These are phyloP conservation scores for Marvania coccoides DNA, from an alignment of 139 green algal genomes.

Conservation along the genomic window DNA sequence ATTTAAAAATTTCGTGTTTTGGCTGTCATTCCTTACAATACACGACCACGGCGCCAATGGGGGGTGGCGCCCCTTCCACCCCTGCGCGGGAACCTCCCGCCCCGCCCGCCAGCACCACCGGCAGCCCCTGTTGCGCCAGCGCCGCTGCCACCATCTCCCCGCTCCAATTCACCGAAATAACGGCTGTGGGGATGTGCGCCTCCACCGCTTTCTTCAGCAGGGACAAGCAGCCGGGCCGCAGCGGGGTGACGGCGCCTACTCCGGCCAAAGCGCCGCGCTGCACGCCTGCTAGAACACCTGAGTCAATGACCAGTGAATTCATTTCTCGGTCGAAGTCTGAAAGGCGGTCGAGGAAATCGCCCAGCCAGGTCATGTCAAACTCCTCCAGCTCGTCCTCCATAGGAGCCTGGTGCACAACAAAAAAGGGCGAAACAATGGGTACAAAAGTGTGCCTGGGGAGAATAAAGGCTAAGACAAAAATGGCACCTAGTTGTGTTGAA, in stretches of 20 bases:
- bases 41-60: neutral
- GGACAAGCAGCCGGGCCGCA: constrained; percentile 39
- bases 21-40: too few relatives aligned
- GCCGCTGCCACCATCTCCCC: constrained; percentile 41
- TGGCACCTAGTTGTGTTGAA: too few relatives aligned
- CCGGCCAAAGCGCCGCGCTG: constrained; percentile 10
- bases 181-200: constrained; percentile 25
- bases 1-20: too few relatives aligned
- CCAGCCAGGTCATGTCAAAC: constrained; percentile 35
- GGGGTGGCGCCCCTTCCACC: neutral
- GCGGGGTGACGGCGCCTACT: constrained; percentile 15
- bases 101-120: constrained; percentile 14
- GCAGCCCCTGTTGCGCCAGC: constrained; percentile 19
- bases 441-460: neutral
- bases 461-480: too few relatives aligned
- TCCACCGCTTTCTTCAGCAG: constrained; percentile 30
- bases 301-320: constrained; percentile 51
- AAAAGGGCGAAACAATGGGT: too few relatives aligned
- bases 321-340: constrained; percentile 68
- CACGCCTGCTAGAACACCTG: constrained; percentile 41
- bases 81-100: neutral
- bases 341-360: constrained; percentile 45
- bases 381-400: constrained; percentile 4
- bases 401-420: neutral
- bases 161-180: constrained; percentile 77